These are phyloP conservation scores for Ceratocystis huliohia DNA, from an alignment of 2,329 filamentous ascomycete genomes.

Conservation along the genomic window DNA sequence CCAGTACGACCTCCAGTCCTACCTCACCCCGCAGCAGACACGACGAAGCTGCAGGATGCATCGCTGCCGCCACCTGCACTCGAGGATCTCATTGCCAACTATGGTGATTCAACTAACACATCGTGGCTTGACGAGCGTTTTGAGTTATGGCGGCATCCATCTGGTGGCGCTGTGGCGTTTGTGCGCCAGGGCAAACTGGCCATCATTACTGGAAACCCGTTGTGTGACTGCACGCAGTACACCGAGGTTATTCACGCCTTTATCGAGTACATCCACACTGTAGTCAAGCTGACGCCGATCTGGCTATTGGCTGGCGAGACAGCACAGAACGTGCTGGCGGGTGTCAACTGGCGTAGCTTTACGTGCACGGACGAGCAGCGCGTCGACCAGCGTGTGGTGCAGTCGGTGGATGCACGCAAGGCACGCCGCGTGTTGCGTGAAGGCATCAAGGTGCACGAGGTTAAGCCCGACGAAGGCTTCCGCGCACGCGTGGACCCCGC, in stretches of 20 bases:
- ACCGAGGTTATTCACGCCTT: slow-evolving; percentile 60
- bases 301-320: slow-evolving; percentile 80
- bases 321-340: slow-evolving; percentile 66
- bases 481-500: slow-evolving; percentile 56
- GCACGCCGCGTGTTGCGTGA: slow-evolving; percentile 69
- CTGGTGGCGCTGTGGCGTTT: slow-evolving; percentile 72
- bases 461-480: slow-evolving; percentile 56
- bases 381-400: slow-evolving; percentile 54
- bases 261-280: slow-evolving; percentile 59
- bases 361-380: slow-evolving; percentile 84
- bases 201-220: slow-evolving; percentile 75
- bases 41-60: slow-evolving; percentile 37
- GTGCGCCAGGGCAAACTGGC: slow-evolving; percentile 64
- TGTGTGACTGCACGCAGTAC: slow-evolving; percentile 71
- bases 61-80: slow-evolving; percentile 49
- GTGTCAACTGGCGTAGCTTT: slow-evolving; percentile 76
- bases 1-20: slow-evolving; percentile 54
- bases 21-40: slow-evolving; percentile 81
- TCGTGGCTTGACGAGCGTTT: slow-evolving; percentile 87
- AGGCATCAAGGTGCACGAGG: slow-evolving; percentile 66
- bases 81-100: slow-evolving; percentile 85
- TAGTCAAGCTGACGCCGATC: slow-evolving; percentile 59
- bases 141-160: slow-evolving; percentile 69
- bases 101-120: slow-evolving; percentile 86
- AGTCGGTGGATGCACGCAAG: slow-evolving; percentile 53